Conservation (phyloP, 768 basidiomycete genomes). For the Gyrodon lividus region DNA sequence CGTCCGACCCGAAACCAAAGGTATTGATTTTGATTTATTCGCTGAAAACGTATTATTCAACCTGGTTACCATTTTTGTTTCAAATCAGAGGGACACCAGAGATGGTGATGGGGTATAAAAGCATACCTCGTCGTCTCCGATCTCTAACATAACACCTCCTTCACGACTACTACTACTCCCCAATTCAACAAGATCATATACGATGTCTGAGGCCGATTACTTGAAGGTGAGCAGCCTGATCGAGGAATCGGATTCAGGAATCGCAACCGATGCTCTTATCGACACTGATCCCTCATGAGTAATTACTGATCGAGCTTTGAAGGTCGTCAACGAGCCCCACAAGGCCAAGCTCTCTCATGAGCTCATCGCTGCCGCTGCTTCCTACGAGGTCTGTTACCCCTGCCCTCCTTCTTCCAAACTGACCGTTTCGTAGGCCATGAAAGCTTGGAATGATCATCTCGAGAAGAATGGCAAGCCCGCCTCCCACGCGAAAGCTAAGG, state of each 20-base stretch:
- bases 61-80: constrained; percentile 1
- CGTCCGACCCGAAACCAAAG: neutral
- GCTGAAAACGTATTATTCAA: too few relatives aligned
- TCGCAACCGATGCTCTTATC: neutral
- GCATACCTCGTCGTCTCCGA: neutral
- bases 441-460: constrained; percentile 58
- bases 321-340: constrained; percentile 53
- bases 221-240: constrained; percentile 15
- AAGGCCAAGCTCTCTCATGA: constrained; percentile 63
- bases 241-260: neutral
- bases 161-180: constrained; percentile 15
- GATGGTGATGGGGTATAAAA: constrained; percentile 16
- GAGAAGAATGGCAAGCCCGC: constrained; percentile 47
- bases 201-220: constrained; percentile 10
- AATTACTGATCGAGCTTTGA: constrained; percentile 1
- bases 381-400: constrained; percentile 49
- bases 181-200: constrained; percentile 1
- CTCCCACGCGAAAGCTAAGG: constrained; percentile 56
- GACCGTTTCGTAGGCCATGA: constrained; percentile 48
- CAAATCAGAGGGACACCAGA: neutral
- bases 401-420: neutral
- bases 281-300: too few relatives aligned
- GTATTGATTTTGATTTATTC: too few relatives aligned
- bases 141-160: neutral
- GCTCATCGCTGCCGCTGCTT: constrained; percentile 63